phyloP scores from a whole-genome alignment of 148 eudicot genomes.

The Fagopyrum homotropicum region DNA sequence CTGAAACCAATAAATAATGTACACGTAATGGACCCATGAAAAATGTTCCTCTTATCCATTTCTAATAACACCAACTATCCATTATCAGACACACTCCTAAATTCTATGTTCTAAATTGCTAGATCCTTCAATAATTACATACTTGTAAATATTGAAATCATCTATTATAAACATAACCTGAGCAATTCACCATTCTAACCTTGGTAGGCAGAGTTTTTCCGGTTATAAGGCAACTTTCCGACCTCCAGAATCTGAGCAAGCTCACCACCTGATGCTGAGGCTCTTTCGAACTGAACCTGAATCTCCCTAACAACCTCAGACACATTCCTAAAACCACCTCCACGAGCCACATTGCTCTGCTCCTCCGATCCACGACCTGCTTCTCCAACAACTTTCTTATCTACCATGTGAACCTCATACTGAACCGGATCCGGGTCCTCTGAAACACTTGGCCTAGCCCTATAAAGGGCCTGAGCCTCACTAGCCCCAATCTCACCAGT shows the following conservation, averaged over 20 bases:
- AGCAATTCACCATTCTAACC: slow-evolving; percentile 29
- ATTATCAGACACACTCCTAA: background rate
- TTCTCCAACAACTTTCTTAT: slow-evolving; percentile 73
- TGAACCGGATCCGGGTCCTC: slow-evolving; percentile 44
- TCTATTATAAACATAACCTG: background rate
- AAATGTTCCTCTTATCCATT: background rate
- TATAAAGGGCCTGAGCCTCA: slow-evolving; percentile 23
- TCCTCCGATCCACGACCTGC: slow-evolving; percentile 27
- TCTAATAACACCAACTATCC: background rate
- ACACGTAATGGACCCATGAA: background rate
- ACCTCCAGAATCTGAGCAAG: slow-evolving; percentile 74
- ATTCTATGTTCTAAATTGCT: background rate
- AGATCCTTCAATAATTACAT: background rate
- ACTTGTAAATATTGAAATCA: background rate
- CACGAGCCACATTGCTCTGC: slow-evolving; percentile 33
- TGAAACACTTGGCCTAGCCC: slow-evolving; percentile 28
- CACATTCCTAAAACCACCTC: slow-evolving; percentile 39
- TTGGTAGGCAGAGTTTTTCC: slow-evolving; percentile 56
- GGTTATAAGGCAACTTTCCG: slow-evolving; percentile 57
- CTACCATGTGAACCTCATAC: slow-evolving; percentile 89
- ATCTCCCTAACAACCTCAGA: slow-evolving; percentile 71
- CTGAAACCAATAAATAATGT: slow-evolving; percentile 1
- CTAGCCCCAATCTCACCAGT: slow-evolving; percentile 24
- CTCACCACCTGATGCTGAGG: slow-evolving; percentile 64
- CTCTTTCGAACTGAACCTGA: slow-evolving; percentile 75